Evolutionary conservation across 2,329 filamentous ascomycete genomes (phyloP), one percentile per base, ranked within the genome.

Genomic region (Trichoderma atroviride): DNA sequence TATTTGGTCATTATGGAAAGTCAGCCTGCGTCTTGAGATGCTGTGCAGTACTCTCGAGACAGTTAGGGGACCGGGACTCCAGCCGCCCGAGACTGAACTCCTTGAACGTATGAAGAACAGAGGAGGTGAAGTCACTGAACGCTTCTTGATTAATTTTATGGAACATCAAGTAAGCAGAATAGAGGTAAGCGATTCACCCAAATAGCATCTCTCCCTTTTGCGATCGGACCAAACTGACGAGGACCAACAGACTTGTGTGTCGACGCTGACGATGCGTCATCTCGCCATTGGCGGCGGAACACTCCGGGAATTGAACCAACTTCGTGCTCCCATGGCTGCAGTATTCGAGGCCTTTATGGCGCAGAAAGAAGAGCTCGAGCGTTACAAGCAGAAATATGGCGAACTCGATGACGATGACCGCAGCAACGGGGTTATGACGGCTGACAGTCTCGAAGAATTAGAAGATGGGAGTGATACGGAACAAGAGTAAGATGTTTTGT

Each of bases 151-250:
- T 68, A 94, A 93, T 76, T 93, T 99, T 76, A 87, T 98, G 79
- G 94, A 97, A 78, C 94, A 98, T 78, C 94, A 97, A 85, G 92
- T 99, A 74, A 94, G 92, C 78, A 89, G 96, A 76, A 96, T 99
- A 78, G 96, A 99, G 89, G 94, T 96, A 84, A 81, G 90, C 81
- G 40, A 35, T 14, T 10, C n/a, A 14, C 1, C 13, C 5, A 13
- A 24, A 2, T 33, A 10, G 11, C 2, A 3, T 24, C 19, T n/a
- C 0, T 4, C 0, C 3, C 13, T 27, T 10, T 35, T 19, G 16
- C 60, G 3, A 4, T 35, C 11, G 33, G 11, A 14, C n/a, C 7
- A 7, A 24, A 29, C 37, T 69, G 53, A 69, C 33, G 16, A 33
- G 37, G 35, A 19, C 11, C 4, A 66, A 73, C 57, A 96, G 93